Evolutionary conservation across 1,284 basidiomycete genomes (phyloP).

Genomic region (Pyrrhoderma noxium): DNA sequence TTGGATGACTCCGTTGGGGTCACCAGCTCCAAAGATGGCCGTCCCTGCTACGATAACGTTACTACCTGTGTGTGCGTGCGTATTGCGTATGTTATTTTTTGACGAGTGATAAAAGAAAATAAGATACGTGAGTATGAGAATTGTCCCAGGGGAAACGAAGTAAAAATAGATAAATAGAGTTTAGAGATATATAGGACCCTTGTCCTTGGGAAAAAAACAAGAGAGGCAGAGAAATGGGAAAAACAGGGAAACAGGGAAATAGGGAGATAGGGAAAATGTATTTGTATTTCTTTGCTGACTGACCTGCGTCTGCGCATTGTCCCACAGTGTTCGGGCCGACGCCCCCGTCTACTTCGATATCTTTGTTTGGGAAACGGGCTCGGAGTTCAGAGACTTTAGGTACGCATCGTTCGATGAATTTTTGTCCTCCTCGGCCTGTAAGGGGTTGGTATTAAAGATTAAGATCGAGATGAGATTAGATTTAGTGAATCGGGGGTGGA

Average conservation of each 20-base stretch:
- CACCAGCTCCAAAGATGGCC: conserved; percentile 81
- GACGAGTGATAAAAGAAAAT: neutral
- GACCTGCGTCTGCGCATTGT: conserved; percentile 86
- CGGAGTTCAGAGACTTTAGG: conserved; percentile 92
- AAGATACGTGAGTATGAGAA: conserved; percentile 6
- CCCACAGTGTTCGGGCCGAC: conserved; percentile 89
- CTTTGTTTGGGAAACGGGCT: conserved; percentile 82
- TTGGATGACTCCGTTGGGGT: conserved; percentile 74
- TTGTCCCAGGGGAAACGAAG: conserved; percentile 5
- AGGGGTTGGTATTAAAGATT: neutral
- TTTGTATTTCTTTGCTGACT: no score
- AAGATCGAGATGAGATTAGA: no score
- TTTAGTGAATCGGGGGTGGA: neutral
- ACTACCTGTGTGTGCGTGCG: conserved; percentile 66
- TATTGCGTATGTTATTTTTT: no score
- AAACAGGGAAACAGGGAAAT: no score
- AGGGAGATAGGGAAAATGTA: no score
- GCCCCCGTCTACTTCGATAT: conserved; percentile 98
- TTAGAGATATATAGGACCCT: no score
- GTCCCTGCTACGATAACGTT: conserved; percentile 99
- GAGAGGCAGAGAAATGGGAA: no score
- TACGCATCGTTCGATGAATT: conserved; percentile 91
- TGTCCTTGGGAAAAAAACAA: no score
- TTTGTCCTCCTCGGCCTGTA: conserved; percentile 89
- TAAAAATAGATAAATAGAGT: neutral